Evolutionary conservation across 352 stramenopile genomes (phyloP).

Genomic region (Globisporangium solare): DNA sequence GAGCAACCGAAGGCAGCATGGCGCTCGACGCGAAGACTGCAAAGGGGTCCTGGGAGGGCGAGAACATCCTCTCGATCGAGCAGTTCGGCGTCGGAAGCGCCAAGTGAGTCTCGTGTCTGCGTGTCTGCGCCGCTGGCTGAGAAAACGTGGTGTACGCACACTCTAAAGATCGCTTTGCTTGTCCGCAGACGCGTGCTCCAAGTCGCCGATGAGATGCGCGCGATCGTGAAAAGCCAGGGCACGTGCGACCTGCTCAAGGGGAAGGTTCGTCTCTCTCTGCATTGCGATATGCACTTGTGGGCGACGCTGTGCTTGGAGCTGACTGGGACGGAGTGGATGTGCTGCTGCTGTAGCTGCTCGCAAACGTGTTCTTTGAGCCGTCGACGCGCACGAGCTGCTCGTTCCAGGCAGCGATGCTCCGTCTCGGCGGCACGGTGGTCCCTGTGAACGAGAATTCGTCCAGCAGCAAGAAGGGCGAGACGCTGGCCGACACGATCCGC

Average conservation of each 20-base stretch:
- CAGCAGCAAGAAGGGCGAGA: constrained; percentile 98
- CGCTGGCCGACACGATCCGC: constrained; percentile 95
- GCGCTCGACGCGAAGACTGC: constrained; percentile 57
- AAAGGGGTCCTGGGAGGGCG: constrained; percentile 53
- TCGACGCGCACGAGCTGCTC: constrained; percentile 97
- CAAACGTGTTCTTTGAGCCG: constrained; percentile 98
- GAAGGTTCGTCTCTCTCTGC: constrained; percentile 36
- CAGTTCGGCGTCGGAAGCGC: constrained; percentile 75
- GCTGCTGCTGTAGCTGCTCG: constrained; percentile 71
- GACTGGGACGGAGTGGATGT: not conserved
- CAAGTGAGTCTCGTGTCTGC: constrained; percentile 31
- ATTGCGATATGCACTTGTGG: not conserved
- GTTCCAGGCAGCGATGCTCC: constrained; percentile 97
- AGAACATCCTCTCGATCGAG: constrained; percentile 75
- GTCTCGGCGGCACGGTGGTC: constrained; percentile 94
- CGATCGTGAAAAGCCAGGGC: constrained; percentile 70
- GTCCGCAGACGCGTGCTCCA: constrained; percentile 50
- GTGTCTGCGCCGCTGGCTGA: not conserved
- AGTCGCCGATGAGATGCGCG: constrained; percentile 81
- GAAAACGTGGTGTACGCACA: not conserved
- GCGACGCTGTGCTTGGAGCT: not conserved
- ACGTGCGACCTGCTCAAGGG: constrained; percentile 76
- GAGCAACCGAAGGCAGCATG: constrained; percentile 13
- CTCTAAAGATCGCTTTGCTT: not conserved
- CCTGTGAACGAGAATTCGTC: constrained; percentile 93